Percentiles rank a stretch among this genome's conserved stretches.
These are phyloP conservation scores for Zoysia pacifica DNA, from an alignment of 176 grass and related monocot genomes.

Conservation along the genomic window DNA sequence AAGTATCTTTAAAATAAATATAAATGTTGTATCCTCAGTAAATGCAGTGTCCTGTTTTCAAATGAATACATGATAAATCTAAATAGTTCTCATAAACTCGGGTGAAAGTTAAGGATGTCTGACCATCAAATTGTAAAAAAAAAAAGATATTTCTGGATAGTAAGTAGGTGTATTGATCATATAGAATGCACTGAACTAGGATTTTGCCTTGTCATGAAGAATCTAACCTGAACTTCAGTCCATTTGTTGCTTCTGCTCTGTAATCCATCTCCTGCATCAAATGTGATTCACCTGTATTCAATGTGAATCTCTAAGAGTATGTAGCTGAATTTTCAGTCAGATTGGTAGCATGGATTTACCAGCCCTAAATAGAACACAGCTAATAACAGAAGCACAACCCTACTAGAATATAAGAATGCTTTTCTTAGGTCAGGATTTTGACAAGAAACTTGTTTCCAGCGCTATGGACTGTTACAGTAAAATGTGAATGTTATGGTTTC, in stretches of 20 bases:
- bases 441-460: not conserved
- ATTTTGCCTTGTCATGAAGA: conserved; percentile 31
- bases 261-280: conserved; percentile 99
- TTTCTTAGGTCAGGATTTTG: not conserved
- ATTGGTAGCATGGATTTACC: not conserved
- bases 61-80: not conserved
- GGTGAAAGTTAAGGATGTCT: not conserved
- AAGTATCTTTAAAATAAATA: not conserved
- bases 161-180: conserved; percentile 8
- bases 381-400: conserved; percentile 16
- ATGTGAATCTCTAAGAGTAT: conserved; percentile 88
- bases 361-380: conserved; percentile 10
- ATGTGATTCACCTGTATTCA: conserved; percentile 99
- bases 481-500: not conserved
- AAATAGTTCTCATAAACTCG: not conserved
- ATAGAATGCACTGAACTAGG: conserved; percentile 11
- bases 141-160: conserved; percentile 4
- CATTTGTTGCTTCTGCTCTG: conserved; percentile 92
- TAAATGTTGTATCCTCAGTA: conserved; percentile 1
- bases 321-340: conserved; percentile 29
- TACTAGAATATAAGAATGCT: conserved; percentile 9
- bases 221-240: conserved; percentile 83
- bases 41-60: not conserved
- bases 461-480: not conserved
- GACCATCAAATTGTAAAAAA: not conserved